phyloP scores from a whole-genome alignment of 106 monocot species.

The Apostasia shenzhenica region DNA sequence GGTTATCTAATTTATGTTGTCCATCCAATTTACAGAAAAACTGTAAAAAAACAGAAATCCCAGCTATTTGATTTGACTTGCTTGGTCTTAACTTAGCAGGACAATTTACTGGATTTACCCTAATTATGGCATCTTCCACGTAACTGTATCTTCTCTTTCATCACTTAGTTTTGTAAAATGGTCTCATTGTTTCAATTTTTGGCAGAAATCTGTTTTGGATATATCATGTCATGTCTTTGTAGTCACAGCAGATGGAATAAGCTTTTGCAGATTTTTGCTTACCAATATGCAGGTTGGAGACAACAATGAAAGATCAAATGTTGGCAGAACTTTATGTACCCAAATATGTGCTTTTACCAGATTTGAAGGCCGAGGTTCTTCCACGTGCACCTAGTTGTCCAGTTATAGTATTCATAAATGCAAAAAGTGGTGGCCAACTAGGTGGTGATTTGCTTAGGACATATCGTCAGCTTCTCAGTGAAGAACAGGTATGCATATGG shows the following conservation, averaged over 20 bases:
- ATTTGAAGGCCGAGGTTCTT: constrained; percentile 8
- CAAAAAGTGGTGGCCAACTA: constrained; percentile 85
- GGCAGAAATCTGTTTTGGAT: not conserved
- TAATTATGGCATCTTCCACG: too few species aligned
- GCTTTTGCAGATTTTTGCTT: not conserved
- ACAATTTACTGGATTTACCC: not conserved
- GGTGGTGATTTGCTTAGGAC: constrained; percentile 66
- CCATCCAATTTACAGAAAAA: too few species aligned
- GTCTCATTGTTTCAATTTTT: not conserved
- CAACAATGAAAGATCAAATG: constrained; percentile 10
- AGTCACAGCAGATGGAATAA: not conserved
- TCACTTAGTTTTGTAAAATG: not conserved
- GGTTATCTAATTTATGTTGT: too few species aligned
- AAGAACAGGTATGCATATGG: constrained; percentile 36
- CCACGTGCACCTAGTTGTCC: constrained; percentile 39
- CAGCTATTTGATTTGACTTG: not conserved
- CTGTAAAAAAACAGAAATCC: too few species aligned
- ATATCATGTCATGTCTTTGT: not conserved
- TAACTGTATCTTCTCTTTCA: too few species aligned
- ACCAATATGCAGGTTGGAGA: constrained; percentile 4
- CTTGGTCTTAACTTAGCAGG: not conserved
- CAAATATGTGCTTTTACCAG: constrained; percentile 47
- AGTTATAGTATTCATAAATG: constrained; percentile 80
- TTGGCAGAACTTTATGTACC: constrained; percentile 64
- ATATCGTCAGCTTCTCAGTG: constrained; percentile 69